Evolutionary conservation across 192 early-diverging fungal genomes (phyloP).

Genomic region (Linnemannia exigua): DNA sequence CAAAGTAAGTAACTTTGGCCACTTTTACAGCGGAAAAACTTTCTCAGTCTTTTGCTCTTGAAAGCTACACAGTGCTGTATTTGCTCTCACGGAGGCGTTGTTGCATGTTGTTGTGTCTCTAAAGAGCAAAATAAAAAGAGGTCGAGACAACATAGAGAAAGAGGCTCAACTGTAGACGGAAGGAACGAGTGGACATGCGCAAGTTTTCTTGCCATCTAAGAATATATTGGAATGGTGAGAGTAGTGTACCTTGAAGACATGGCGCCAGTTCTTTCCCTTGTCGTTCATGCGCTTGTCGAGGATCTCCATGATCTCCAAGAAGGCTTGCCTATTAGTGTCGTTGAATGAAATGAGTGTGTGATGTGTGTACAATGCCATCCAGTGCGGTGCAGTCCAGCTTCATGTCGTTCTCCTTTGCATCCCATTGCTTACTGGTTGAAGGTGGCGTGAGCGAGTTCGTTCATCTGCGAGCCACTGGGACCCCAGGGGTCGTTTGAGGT

Average conservation of each 20-base stretch:
- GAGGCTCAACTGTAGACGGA: background rate
- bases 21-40: background rate
- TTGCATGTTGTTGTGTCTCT: background rate
- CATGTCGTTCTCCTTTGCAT: background rate
- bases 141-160: background rate
- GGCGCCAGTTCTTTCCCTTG: conserved; percentile 97
- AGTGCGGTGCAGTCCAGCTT: background rate
- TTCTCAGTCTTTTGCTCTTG: background rate
- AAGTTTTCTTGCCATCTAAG: background rate
- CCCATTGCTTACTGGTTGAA: conserved; percentile 80
- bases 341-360: background rate
- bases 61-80: conserved; percentile 13
- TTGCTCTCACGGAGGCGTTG: conserved; percentile 61
- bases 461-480: conserved; percentile 80
- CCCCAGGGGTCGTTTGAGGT: conserved; percentile 83
- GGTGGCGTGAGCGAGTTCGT: conserved; percentile 88
- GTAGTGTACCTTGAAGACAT: conserved; percentile 95
- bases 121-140: background rate
- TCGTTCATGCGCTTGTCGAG: conserved; percentile 97
- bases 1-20: conserved; percentile 59
- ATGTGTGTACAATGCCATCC: background rate
- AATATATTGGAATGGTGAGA: background rate
- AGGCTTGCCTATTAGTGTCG: conserved; percentile 72
- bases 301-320: conserved; percentile 97
- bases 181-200: background rate